Conservation (phyloP, 805 yeast genomes). For the Candida odintsovae region DNA sequence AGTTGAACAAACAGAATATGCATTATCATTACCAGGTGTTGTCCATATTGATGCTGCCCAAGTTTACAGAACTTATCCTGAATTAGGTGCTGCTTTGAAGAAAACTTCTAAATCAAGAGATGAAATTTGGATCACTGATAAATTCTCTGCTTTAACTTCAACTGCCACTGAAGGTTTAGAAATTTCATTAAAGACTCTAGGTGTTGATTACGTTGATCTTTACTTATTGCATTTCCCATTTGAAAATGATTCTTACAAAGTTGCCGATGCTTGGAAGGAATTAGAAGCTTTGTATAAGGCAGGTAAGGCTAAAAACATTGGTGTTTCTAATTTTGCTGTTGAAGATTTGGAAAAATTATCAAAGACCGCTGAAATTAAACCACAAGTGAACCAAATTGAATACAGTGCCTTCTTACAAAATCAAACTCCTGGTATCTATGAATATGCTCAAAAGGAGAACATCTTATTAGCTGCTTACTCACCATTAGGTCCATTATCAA, state of each 20-base stretch:
- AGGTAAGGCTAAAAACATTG: conserved; percentile 52
- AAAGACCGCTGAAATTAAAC: conserved; percentile 34
- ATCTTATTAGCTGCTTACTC: conserved; percentile 61
- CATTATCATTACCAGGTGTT: conserved; percentile 38
- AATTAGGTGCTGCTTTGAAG: conserved; percentile 43
- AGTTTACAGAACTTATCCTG: conserved; percentile 46
- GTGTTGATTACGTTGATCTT: conserved; percentile 44
- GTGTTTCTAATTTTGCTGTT: conserved; percentile 55
- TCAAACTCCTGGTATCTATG: conserved; percentile 51
- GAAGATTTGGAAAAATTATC: conserved; percentile 39
- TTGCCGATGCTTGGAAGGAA: conserved; percentile 47
- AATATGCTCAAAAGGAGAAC: conserved; percentile 41
- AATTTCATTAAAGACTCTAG: conserved; percentile 32
- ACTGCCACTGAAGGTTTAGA: conserved; percentile 38
- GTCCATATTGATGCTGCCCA: conserved; percentile 58
- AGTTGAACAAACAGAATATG: conserved; percentile 27
- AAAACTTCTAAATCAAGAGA: conserved; percentile 38
- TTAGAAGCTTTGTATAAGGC: conserved; percentile 42
- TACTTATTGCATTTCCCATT: conserved; percentile 46
- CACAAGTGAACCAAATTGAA: conserved; percentile 61
- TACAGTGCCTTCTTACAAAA: conserved; percentile 64
- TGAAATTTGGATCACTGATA: conserved; percentile 50
- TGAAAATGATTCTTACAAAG: conserved; percentile 32
- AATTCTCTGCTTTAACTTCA: conserved; percentile 32
- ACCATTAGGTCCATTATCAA: conserved; percentile 57